phyloP scores from a whole-genome alignment of 805 yeast genomes.

The Kurtzmaniella cleridarum region DNA sequence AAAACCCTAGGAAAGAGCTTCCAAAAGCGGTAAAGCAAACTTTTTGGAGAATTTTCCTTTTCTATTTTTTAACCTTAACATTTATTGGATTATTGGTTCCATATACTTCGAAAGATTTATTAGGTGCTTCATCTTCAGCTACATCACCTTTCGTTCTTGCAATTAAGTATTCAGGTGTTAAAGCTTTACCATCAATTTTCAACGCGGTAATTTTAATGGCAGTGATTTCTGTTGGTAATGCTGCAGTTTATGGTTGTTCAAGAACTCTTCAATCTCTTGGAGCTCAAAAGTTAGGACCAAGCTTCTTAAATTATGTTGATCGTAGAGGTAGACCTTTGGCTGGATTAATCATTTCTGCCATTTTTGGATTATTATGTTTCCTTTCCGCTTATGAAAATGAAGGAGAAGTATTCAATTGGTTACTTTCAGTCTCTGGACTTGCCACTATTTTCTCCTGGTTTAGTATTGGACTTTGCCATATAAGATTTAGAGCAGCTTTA shows the following conservation, averaged over 20 bases:
- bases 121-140: constrained; percentile 37
- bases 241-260: constrained; percentile 69
- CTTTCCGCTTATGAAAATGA: constrained; percentile 27
- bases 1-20: constrained; percentile 32
- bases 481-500: constrained; percentile 38
- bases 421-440: constrained; percentile 36
- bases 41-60: constrained; percentile 38
- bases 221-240: constrained; percentile 72
- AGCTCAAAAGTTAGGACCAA: constrained; percentile 67
- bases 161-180: constrained; percentile 54
- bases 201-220: constrained; percentile 71
- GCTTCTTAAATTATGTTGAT: constrained; percentile 34
- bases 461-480: constrained; percentile 35
- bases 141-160: constrained; percentile 80
- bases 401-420: constrained; percentile 33
- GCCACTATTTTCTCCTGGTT: constrained; percentile 39
- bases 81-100: constrained; percentile 43
- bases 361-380: constrained; percentile 37
- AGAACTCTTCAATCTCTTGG: constrained; percentile 66
- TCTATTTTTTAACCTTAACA: constrained; percentile 29
- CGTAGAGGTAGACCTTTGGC: constrained; percentile 38
- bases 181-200: constrained; percentile 64
- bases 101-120: constrained; percentile 40
- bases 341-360: constrained; percentile 26
- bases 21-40: constrained; percentile 41